phyloP scores from a whole-genome alignment of 2,329 filamentous ascomycete genomes.

The Pseudogymnoascus destructans region DNA sequence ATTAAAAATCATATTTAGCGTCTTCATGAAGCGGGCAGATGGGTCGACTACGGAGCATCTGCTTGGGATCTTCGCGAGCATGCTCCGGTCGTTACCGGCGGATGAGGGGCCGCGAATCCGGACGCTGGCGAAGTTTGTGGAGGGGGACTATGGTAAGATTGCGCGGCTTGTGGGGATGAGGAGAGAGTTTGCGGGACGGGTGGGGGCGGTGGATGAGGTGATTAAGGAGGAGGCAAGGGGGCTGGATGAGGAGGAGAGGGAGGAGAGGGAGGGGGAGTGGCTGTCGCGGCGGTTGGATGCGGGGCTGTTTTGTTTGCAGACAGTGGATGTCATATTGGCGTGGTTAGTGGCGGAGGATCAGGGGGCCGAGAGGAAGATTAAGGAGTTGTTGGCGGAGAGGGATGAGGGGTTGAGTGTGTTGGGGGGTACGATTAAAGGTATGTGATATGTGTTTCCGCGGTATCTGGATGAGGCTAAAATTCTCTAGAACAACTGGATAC shows the following conservation, averaged over 20 bases:
- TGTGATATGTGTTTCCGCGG: constrained; percentile 13
- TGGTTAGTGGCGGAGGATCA: constrained; percentile 87
- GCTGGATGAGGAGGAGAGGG: constrained; percentile 44
- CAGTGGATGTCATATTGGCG: constrained; percentile 69
- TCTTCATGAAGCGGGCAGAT: constrained; percentile 76
- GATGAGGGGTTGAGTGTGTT: constrained; percentile 54
- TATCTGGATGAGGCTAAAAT: constrained; percentile 14
- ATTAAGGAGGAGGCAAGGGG: constrained; percentile 45
- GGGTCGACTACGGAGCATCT: constrained; percentile 61
- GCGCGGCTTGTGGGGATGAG: constrained; percentile 58
- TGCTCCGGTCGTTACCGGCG: constrained; percentile 67
- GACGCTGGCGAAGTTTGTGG: constrained; percentile 83
- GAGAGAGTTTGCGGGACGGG: constrained; percentile 51
- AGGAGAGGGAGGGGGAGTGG: constrained; percentile 55
- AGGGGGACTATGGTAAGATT: constrained; percentile 85
- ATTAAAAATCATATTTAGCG: constrained; percentile 70
- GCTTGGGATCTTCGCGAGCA: constrained; percentile 68
- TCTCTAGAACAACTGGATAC: constrained; percentile 45
- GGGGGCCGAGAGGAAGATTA: constrained; percentile 55
- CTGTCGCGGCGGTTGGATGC: constrained; percentile 66
- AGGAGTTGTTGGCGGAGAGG: constrained; percentile 49
- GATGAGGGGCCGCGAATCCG: constrained; percentile 69
- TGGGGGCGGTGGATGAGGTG: constrained; percentile 48
- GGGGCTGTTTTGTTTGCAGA: constrained; percentile 72
- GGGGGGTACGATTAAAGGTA: constrained; percentile 52